A percentile compares a stretch with the other conserved stretches of the same genome.
phyloP scores from a whole-genome alignment of 148 eudicot genomes.

The Beta vulgaris region DNA sequence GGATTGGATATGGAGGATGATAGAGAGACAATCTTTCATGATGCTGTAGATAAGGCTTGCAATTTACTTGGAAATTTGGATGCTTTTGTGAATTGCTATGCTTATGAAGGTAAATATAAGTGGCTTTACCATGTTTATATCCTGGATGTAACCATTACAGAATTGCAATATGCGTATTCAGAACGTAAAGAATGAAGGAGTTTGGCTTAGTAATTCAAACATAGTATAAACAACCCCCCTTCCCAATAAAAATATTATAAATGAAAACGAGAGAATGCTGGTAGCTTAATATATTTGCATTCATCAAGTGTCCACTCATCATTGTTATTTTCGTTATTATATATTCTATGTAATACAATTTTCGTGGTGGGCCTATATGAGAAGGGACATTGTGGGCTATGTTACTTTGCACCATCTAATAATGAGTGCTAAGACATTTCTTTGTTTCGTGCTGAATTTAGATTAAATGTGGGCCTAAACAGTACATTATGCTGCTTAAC shows the following conservation, averaged over 20 bases:
- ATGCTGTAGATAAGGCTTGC: conserved; percentile 67
- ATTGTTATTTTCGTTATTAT: not conserved
- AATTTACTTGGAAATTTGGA: conserved; percentile 59
- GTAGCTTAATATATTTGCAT: not conserved
- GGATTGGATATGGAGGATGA: conserved; percentile 82
- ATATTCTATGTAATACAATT: not conserved
- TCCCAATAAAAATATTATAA: not conserved
- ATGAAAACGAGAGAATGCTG: not conserved
- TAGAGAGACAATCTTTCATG: conserved; percentile 49
- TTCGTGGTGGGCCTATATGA: not conserved
- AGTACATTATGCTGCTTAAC: not conserved
- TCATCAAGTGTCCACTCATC: not conserved
- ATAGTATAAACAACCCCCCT: not conserved
- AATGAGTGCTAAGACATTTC: not conserved
- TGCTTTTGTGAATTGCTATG: conserved; percentile 66
- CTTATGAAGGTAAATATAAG: conserved; percentile 69
- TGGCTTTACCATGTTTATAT: not conserved
- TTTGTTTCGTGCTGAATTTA: not conserved
- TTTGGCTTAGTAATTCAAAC: not conserved
- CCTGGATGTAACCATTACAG: not conserved
- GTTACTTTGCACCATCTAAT: not conserved
- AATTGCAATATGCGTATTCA: not conserved
- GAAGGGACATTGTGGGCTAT: not conserved
- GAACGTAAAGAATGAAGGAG: not conserved
- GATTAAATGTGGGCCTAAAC: not conserved